Evolutionary conservation across 2,329 filamentous ascomycete genomes (phyloP), one percentile per base, ranked within the genome.

Genomic region (Acarospora socialis): DNA sequence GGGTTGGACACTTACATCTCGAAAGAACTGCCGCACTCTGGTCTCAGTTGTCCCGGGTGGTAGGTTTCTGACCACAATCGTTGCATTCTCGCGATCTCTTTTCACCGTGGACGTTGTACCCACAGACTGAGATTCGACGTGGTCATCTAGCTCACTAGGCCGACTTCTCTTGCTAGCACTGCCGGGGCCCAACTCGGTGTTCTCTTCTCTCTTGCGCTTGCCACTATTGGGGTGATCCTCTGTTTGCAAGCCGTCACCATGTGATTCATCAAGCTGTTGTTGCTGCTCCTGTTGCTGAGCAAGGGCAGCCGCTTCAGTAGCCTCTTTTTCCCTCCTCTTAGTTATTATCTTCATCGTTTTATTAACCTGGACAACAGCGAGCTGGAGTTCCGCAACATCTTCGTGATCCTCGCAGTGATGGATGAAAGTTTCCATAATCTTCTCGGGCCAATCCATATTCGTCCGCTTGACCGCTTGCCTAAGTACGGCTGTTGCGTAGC

Each of bases 31-130:
- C 35, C 79, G 73, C 9, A 95, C 59, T 45, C 77, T 78, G 8
- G 71, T 76, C 46, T 82, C 73, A 1, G 74, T 74, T 1, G 75
- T 70, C 33, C 77, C 70, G 3, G 52, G 46, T 2, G 90, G 84
- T 15, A 98, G 57, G 43, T 84, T 80, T 30, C 70, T 75, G 3
- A 93, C 76, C 32, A 92, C 71, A 28, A 95, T 68, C 0, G 81
- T 86, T 1, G 83, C 78, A 53, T 95, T 80, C 50, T 98, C 90
- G 24, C 90, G 76, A 54, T 98, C 86, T 34, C 90, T 76, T 53
- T 82, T 87, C 18, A 65, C 54, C 18, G 59, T 51, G 36, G 40
- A 44, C 30, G 39, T 45, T 44, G 47, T 52, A 4, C 47, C 36
- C 19, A 50, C 50, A 13, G 47, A 46, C 7, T 54, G 54, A 9